These are phyloP conservation scores for Candida coquimbonensis DNA, from an alignment of 805 yeast genomes.

Conservation along the genomic window DNA sequence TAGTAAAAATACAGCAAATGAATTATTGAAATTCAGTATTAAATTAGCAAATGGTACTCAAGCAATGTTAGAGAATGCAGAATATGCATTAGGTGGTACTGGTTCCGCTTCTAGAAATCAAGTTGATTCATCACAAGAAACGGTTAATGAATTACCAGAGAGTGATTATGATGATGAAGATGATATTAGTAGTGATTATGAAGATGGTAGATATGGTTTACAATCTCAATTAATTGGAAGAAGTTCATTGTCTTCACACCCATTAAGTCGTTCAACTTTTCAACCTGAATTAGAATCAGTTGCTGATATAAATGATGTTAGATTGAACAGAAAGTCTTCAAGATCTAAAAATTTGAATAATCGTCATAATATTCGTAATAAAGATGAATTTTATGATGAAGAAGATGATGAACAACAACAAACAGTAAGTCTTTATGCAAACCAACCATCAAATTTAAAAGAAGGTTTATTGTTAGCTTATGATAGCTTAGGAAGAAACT, in stretches of 20 bases:
- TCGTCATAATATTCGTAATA: background rate
- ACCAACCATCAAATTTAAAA: constrained; percentile 67
- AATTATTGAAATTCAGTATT: constrained; percentile 73
- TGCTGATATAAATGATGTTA: constrained; percentile 13
- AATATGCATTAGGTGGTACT: constrained; percentile 68
- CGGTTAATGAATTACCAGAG: constrained; percentile 27
- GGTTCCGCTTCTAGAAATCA: constrained; percentile 46
- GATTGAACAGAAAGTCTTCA: background rate
- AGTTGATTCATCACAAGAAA: constrained; percentile 12
- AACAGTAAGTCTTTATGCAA: constrained; percentile 67
- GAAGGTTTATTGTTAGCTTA: constrained; percentile 77
- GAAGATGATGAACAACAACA: constrained; percentile 28
- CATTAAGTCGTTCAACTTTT: constrained; percentile 18
- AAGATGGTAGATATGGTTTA: constrained; percentile 1
- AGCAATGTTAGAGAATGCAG: constrained; percentile 69
- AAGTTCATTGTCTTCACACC: constrained; percentile 15
- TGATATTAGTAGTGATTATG: constrained; percentile 20
- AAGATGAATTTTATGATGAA: constrained; percentile 9
- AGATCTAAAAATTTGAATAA: background rate
- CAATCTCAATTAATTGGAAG: constrained; percentile 20
- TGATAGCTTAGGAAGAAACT: constrained; percentile 59
- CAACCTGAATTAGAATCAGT: constrained; percentile 23
- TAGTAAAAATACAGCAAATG: constrained; percentile 73
- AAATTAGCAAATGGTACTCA: constrained; percentile 87
- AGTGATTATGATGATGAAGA: constrained; percentile 24